These are phyloP conservation scores for Cyclotella kingstonii DNA, from an alignment of 108 stramenopile genomes.

Conservation along the genomic window DNA sequence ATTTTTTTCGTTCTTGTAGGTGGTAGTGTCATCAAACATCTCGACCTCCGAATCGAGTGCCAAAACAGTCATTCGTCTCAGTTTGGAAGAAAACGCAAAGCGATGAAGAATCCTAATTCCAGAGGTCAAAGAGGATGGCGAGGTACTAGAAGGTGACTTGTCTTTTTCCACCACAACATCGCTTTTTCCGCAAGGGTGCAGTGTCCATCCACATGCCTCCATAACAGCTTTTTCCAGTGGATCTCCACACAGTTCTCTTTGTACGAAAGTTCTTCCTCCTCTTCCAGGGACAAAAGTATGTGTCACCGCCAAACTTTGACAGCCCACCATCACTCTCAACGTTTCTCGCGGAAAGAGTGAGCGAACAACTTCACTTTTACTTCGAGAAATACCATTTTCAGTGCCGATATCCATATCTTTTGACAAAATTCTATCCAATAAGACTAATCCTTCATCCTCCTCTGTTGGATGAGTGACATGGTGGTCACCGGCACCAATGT, in stretches of 20 bases:
- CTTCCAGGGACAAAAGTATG: slow-evolving; percentile 18
- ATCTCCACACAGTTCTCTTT: slow-evolving; percentile 70
- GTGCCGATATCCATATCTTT: background rate
- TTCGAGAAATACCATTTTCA: background rate
- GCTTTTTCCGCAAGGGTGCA: slow-evolving; percentile 38
- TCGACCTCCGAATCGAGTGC: slow-evolving; percentile 33
- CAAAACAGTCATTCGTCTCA: slow-evolving; percentile 88
- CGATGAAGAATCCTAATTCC: slow-evolving; percentile 56
- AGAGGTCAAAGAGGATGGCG: background rate
- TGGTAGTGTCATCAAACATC: slow-evolving; percentile 26
- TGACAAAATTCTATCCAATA: slow-evolving; percentile 14
- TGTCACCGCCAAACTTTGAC: slow-evolving; percentile 80
- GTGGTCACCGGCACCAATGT: too few species aligned
- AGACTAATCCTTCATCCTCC: slow-evolving; percentile 31
- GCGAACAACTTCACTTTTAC: background rate
- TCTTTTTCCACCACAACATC: slow-evolving; percentile 18
- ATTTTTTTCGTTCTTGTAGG: too few species aligned
- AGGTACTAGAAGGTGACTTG: background rate
- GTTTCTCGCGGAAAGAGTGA: slow-evolving; percentile 47
- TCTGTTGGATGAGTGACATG: background rate
- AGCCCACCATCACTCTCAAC: slow-evolving; percentile 84
- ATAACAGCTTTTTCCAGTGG: slow-evolving; percentile 93
- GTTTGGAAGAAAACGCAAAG: slow-evolving; percentile 81
- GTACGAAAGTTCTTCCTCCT: slow-evolving; percentile 25
- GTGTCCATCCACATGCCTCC: slow-evolving; percentile 70